These are phyloP conservation scores for Globisporangium cylindrosporum DNA, from an alignment of 352 stramenopile genomes.

Conservation along the genomic window DNA sequence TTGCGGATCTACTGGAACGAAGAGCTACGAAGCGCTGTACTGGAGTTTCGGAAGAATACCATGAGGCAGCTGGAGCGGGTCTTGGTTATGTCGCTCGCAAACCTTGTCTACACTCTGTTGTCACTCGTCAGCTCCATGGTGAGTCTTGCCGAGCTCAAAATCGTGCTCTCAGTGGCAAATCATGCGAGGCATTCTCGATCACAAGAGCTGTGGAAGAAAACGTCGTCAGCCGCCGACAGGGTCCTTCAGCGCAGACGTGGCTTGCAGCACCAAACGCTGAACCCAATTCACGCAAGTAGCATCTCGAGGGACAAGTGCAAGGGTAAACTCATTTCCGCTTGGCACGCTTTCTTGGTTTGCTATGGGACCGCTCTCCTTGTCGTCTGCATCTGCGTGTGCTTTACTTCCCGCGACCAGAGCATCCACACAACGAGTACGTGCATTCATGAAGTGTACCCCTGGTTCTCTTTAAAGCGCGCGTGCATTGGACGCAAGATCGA, in stretches of 20 bases:
- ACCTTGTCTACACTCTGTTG: neutral
- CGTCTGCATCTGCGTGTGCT: neutral
- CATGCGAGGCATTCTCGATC: neutral
- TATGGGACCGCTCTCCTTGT: neutral
- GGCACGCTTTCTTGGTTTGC: neutral
- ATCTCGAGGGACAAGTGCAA: neutral
- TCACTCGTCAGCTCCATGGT: neutral
- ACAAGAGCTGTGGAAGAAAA: neutral
- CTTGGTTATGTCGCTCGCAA: neutral
- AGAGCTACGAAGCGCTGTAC: neutral
- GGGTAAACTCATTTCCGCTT: neutral
- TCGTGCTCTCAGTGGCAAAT: neutral
- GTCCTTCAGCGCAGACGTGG: neutral
- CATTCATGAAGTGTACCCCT: neutral
- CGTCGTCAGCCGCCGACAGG: neutral
- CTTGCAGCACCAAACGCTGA: neutral
- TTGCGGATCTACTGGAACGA: neutral
- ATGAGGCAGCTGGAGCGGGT: neutral
- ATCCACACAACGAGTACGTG: neutral
- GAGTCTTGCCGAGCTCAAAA: slow-evolving; percentile 1
- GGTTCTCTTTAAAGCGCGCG: neutral
- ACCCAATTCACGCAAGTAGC: too few relatives aligned
- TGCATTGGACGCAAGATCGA: neutral
- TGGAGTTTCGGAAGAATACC: neutral
- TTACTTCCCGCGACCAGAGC: neutral